Evolutionary conservation across 768 basidiomycete genomes (phyloP).

Genomic region (Hygrocybe punicea): DNA sequence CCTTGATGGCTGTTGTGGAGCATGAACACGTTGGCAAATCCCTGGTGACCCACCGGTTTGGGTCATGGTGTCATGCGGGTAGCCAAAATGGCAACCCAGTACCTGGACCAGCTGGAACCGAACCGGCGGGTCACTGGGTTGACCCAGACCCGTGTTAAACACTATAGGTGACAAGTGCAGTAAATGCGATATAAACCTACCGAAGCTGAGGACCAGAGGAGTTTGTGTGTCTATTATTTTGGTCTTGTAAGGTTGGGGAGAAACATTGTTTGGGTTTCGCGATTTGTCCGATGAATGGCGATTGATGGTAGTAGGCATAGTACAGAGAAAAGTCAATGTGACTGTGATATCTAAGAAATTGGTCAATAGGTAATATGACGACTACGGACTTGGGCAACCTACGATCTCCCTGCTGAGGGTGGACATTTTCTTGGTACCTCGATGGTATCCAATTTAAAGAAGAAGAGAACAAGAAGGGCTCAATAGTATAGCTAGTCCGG

Average conservation of each 20-base stretch:
- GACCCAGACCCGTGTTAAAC: background rate
- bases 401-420: conserved; percentile 35
- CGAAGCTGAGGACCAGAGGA: conserved; percentile 36
- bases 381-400: conserved; percentile 12
- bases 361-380: too few relatives aligned
- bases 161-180: background rate
- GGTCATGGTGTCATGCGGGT: too few relatives aligned
- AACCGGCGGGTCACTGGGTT: background rate
- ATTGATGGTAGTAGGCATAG: background rate
- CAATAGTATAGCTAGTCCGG: conserved; percentile 35
- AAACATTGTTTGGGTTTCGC: background rate
- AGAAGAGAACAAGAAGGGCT: conserved; percentile 45
- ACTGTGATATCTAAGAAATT: conserved; percentile 40
- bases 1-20: background rate
- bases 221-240: conserved; percentile 41
- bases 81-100: background rate
- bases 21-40: background rate
- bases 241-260: conserved; percentile 1
- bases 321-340: conserved; percentile 33
- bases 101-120: background rate
- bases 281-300: background rate
- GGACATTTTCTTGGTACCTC: conserved; percentile 35
- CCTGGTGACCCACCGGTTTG: background rate
- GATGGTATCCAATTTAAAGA: conserved; percentile 42
- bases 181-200: conserved; percentile 19